These are phyloP conservation scores for Tubosaeta sp. DNA, from an alignment of 768 basidiomycete genomes.

Conservation along the genomic window DNA sequence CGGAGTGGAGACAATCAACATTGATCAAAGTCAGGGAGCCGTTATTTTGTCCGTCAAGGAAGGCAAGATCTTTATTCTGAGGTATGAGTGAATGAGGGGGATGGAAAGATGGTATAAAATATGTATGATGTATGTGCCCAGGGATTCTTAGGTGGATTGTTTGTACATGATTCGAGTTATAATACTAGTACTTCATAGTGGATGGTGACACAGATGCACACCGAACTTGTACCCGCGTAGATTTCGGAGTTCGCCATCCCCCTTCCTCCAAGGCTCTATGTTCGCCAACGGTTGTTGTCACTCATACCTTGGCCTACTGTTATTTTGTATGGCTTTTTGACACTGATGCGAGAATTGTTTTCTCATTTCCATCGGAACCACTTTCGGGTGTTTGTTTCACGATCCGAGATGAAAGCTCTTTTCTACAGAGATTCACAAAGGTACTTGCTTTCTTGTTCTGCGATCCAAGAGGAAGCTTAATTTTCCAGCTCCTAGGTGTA, in stretches of 20 bases:
- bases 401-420: neutral
- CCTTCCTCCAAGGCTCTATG: no score
- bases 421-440: neutral
- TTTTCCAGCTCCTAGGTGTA: neutral
- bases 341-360: no score
- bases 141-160: no score
- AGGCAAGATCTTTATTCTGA: slow-evolving; percentile 70
- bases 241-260: no score
- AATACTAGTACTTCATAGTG: no score
- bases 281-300: no score
- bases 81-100: slow-evolving; percentile 43
- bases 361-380: no score
- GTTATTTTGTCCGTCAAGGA: slow-evolving; percentile 64
- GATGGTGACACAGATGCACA: no score
- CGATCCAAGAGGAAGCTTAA: neutral
- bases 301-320: no score
- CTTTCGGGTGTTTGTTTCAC: no score
- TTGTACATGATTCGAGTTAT: neutral
- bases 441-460: neutral
- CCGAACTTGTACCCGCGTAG: no score
- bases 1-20: slow-evolving; percentile 69
- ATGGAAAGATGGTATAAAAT: neutral
- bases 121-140: neutral
- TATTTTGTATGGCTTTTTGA: no score
- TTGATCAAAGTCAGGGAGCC: slow-evolving; percentile 72